Evolutionary conservation across 768 basidiomycete genomes (phyloP), one percentile per base, ranked within the genome.

Genomic region (Cyathus striatus): DNA sequence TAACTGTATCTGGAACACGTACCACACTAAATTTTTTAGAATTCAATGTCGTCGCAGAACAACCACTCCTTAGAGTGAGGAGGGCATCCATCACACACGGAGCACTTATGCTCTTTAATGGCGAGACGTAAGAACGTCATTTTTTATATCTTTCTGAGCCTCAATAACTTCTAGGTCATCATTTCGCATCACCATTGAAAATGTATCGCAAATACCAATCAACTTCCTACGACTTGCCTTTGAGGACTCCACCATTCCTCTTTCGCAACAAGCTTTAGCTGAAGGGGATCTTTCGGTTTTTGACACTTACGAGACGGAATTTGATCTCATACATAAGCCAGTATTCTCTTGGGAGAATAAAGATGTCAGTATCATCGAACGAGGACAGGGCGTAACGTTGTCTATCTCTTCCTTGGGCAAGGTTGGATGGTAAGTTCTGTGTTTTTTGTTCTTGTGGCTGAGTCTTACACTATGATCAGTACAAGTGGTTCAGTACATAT

Each of bases 51-150:
- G 79, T 95, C 16, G 83, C 86, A 1, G 84, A 90, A 53, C 90
- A 93, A 55, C 96, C 96, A 6, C 61, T 93, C 23, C 67, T 98
- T 42, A 79, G 90, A 48, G 85, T 99, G 58, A 76, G 89, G 43
- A 72, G 89, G 56, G 89, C 86, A 13, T 90, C 89, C n/a, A 66
- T 96, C 17, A 94, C 88, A 1, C 92, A 96, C 52, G 92, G 91
- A 1, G 91, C 94, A 0, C 68, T 97, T 20, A 95, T 96, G 90
- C 68, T 98, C 40, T 97, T 95, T 56, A 80, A 95, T 38, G 96
- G 96, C 24, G 96, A 99, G 68, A 82, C 66, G 94, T 92, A 49
- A 46, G 81, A 65, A 13, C 25, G 43, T 12, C 30, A 32, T 21
- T 17, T 26, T 49, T 13, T 13, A 5, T 40, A 18, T 30, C 23